These are phyloP conservation scores for Candida mesenterica DNA, from an alignment of 1,139 yeast species.

Conservation along the genomic window DNA sequence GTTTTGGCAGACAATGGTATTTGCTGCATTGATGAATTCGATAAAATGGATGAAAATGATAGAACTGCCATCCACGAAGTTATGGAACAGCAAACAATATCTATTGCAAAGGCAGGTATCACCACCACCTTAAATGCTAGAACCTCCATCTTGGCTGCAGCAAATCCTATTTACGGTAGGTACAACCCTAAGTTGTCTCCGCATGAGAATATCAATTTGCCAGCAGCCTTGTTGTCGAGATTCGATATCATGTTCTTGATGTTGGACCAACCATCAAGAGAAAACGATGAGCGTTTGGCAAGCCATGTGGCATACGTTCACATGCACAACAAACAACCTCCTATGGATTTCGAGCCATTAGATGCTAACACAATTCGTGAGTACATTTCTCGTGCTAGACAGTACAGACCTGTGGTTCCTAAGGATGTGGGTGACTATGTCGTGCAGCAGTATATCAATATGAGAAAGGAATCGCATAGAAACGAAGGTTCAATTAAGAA, in stretches of 20 bases:
- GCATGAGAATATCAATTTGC: constrained; percentile 91
- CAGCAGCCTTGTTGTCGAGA: constrained; percentile 94
- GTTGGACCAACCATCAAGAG: constrained; percentile 80
- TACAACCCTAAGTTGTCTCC: constrained; percentile 91
- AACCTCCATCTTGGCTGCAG: constrained; percentile 94
- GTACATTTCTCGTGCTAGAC: constrained; percentile 82
- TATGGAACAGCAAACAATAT: constrained; percentile 98
- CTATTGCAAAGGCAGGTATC: constrained; percentile 97
- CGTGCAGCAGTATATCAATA: constrained; percentile 79
- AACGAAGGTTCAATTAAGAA: constrained; percentile 77
- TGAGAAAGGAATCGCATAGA: constrained; percentile 86
- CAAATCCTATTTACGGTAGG: constrained; percentile 94
- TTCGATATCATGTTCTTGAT: constrained; percentile 87
- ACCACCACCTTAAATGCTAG: constrained; percentile 96
- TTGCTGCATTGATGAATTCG: constrained; percentile 98
- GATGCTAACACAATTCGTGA: constrained; percentile 82
- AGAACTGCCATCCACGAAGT: constrained; percentile 99
- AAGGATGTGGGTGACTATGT: constrained; percentile 84
- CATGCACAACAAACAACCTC: constrained; percentile 88
- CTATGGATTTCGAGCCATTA: constrained; percentile 69
- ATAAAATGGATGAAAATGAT: constrained; percentile 96
- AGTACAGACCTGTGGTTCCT: constrained; percentile 85
- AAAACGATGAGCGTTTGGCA: constrained; percentile 82
- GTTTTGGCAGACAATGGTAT: constrained; percentile 97
- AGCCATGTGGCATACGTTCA: constrained; percentile 94